Base-by-base conservation (phyloP, 1,284 basidiomycete genomes). In the Sanghuangporus weigelae region DNA sequence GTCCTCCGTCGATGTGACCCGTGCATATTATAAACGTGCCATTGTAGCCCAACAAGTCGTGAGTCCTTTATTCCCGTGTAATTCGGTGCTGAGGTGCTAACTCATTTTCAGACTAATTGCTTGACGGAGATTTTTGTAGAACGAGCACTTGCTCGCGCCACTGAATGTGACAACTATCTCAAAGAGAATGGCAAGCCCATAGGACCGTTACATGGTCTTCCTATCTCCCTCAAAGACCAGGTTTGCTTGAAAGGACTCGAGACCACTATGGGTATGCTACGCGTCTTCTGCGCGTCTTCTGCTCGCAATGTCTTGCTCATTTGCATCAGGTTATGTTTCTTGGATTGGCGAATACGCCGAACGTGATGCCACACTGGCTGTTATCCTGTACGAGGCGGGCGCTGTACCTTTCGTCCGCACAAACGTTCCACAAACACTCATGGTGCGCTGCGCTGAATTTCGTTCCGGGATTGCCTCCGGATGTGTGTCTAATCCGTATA, bases 31-130 rank as follows among this genome's bases (percentile, higher is more conserved):
- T 72, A 93, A 94, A 76, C 80, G 92, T 21, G 89, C 92, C 0
- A 80, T 90, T 56, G 75, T 94, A 57, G 92, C 93, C 0, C 92
- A 94, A 64, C 93, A 94, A 71, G 74, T 92, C 12, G 92, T 92
- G 65, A 71, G 87, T 77, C 59, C 40, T 19, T 36, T 44, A 23
- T 48, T 55, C 42, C 16, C 1, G 4, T 16, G 31, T 3, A 38
- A 21, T 48, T 60, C 21, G 44, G 58, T 10, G 35, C 60, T 26
- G 7, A 59, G 56, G 49, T 63, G 42, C 55, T 42, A 60, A 35
- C 11, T 7, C 40, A 12, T 70, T 14, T 54, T 8, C 57, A 85
- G 78, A 85, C 83, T 1, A 90, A 89, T 67, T 90, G 87, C 70
- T 72, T 92, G 51, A 88, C 87, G 3, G 88, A 89, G 67, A 83